phyloP scores from a whole-genome alignment of 2,329 filamentous ascomycete species.

The Paramyrothecium roridum region DNA sequence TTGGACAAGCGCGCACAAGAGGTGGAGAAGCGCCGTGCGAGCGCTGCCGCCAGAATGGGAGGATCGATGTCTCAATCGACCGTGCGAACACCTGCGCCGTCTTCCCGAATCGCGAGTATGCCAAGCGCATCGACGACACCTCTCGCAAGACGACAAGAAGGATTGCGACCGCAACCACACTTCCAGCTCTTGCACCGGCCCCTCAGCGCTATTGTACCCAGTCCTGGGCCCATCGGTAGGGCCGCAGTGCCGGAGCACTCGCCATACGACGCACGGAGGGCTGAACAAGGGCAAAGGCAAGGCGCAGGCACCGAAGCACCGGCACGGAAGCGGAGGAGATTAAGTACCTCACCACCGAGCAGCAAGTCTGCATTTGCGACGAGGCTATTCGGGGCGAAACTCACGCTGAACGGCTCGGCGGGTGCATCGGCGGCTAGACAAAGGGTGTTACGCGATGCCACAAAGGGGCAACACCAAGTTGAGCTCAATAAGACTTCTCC shows the following conservation, averaged over 20 bases:
- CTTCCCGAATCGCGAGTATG: conserved; percentile 12
- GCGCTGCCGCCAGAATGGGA: conserved; percentile 34
- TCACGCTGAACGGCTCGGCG: conserved; percentile 23
- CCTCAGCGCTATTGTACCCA: conserved; percentile 35
- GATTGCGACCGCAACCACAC: conserved; percentile 16
- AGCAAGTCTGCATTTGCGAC: conserved; percentile 27
- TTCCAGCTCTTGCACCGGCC: conserved; percentile 38
- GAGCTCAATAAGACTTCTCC: neutral
- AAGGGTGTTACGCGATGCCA: conserved; percentile 15
- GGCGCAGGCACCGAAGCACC: conserved; percentile 10
- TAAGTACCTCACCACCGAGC: conserved; percentile 24
- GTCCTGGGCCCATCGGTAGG: conserved; percentile 25
- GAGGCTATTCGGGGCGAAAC: conserved; percentile 29
- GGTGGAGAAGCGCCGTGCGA: conserved; percentile 44
- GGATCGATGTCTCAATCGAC: neutral
- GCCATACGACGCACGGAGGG: conserved; percentile 27
- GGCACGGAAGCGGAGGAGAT: conserved; percentile 22
- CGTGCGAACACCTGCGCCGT: conserved; percentile 16
- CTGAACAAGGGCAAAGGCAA: conserved; percentile 8
- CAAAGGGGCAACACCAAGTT: conserved; percentile 7
- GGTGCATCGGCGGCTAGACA: conserved; percentile 9
- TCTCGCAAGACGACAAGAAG: conserved; percentile 13
- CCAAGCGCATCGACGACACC: neutral
- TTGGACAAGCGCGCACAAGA: conserved; percentile 66
- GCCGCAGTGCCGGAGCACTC: conserved; percentile 27